Percentiles rank a stretch among this genome's conserved stretches.
phyloP scores from a whole-genome alignment of 2,329 filamentous ascomycete species.

The Colletotrichum eremochloae region DNA sequence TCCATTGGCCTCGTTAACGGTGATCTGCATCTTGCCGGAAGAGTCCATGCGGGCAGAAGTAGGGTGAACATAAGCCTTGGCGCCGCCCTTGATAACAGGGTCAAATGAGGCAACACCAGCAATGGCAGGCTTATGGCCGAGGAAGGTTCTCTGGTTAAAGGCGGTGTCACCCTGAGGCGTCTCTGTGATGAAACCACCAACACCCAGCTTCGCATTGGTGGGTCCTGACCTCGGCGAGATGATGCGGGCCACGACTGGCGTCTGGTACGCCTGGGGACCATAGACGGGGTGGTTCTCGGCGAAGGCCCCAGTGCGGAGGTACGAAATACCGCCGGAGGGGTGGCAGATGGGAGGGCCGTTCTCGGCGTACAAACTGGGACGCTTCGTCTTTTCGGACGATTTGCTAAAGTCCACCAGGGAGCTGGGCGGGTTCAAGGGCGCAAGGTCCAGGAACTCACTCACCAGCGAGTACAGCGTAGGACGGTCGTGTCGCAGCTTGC shows the following conservation, averaged over 20 bases:
- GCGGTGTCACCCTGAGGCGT: constrained; percentile 57
- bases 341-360: constrained; percentile 71
- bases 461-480: constrained; percentile 66
- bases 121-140: constrained; percentile 40
- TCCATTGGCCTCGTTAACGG: constrained; percentile 54
- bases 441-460: constrained; percentile 73
- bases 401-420: constrained; percentile 48
- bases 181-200: constrained; percentile 67
- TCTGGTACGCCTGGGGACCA: constrained; percentile 66
- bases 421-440: constrained; percentile 59
- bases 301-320: constrained; percentile 68
- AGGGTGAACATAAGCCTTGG: constrained; percentile 66
- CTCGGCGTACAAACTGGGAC: constrained; percentile 61
- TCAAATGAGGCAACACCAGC: constrained; percentile 59
- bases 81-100: constrained; percentile 62
- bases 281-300: constrained; percentile 73
- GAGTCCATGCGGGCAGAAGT: constrained; percentile 61
- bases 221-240: constrained; percentile 58
- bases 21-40: constrained; percentile 62
- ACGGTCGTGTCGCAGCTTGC: constrained; percentile 65
- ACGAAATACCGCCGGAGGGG: constrained; percentile 73
- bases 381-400: constrained; percentile 42
- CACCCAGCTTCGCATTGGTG: constrained; percentile 60
- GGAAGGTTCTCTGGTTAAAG: constrained; percentile 52
- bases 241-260: constrained; percentile 65